Conservation (phyloP, 1,284 basidiomycete species). For the Rhodotorula sp. region DNA sequence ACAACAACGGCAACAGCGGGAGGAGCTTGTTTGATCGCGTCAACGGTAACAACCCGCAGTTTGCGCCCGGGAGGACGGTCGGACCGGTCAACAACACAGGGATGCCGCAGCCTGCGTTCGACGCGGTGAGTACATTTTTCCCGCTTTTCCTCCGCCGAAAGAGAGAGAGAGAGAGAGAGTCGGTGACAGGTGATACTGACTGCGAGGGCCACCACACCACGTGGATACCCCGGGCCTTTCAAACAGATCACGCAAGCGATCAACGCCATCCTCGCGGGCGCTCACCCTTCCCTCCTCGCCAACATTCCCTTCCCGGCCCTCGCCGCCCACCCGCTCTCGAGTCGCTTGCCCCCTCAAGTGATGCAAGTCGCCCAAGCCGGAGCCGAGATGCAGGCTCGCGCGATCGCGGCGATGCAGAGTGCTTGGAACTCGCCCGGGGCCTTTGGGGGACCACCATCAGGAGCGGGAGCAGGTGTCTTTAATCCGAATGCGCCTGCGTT, state of each 20-base stretch:
- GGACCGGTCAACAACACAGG: slow-evolving; percentile 28
- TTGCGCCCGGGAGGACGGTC: slow-evolving; percentile 18
- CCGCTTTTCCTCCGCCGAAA: too few relatives aligned
- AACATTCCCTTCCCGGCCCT: slow-evolving; percentile 33
- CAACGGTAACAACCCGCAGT: slow-evolving; percentile 34
- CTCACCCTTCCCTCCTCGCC: slow-evolving; percentile 36
- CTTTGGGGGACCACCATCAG: neutral
- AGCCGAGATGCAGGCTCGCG: slow-evolving; percentile 39
- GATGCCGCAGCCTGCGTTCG: slow-evolving; percentile 35
- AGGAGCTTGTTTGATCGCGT: slow-evolving; percentile 42
- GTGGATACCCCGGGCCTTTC: neutral
- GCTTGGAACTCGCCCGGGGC: slow-evolving; percentile 26
- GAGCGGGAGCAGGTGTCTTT: slow-evolving; percentile 10
- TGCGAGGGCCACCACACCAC: too few relatives aligned
- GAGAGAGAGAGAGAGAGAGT: neutral
- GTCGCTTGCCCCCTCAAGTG: slow-evolving; percentile 29
- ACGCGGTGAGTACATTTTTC: slow-evolving; percentile 16
- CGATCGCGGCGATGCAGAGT: slow-evolving; percentile 39
- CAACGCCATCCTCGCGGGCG: slow-evolving; percentile 34
- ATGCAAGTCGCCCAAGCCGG: slow-evolving; percentile 37
- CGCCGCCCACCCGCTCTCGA: slow-evolving; percentile 30
- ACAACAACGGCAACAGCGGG: neutral
- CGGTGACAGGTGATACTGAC: too few relatives aligned
- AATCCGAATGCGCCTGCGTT: slow-evolving; percentile 29
- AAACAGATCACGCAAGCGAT: slow-evolving; percentile 38